Percentiles rank a stretch among this genome's conserved stretches.
Evolutionary conservation across 179 eudicot genomes (phyloP).

Genomic region (Patellifolia procumbens): DNA sequence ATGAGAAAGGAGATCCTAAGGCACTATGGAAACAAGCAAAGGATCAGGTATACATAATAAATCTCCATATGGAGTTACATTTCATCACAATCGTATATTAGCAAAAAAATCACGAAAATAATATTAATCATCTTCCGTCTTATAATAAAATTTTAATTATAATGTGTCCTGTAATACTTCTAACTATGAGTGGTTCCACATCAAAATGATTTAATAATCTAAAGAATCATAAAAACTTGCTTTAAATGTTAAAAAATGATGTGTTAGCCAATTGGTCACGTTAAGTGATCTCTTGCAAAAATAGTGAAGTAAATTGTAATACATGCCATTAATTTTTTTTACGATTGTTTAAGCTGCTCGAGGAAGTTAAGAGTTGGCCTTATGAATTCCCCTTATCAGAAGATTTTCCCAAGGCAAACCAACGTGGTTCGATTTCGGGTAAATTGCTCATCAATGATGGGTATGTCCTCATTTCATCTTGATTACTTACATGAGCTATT

Average conservation of each 20-base stretch:
- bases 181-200: no score
- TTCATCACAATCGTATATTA: not conserved
- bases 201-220: no score
- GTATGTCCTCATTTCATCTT: constrained; percentile 29
- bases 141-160: no score
- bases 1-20: constrained; percentile 35
- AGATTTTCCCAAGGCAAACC: constrained; percentile 51
- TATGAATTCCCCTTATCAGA: constrained; percentile 61
- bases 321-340: not conserved
- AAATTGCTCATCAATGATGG: constrained; percentile 62
- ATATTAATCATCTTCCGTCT: no score
- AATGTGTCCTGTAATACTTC: no score
- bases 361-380: constrained; percentile 70
- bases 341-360: constrained; percentile 43
- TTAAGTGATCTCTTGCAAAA: no score
- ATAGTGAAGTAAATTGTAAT: no score
- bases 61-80: not conserved
- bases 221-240: no score
- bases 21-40: constrained; percentile 71
- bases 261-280: no score
- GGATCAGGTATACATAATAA: constrained; percentile 42
- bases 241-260: no score
- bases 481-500: no score
- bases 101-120: no score
- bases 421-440: constrained; percentile 62